Evolutionary conservation across 345 rosid species (phyloP), one percentile per base, ranked within the genome.

Genomic region (Ailanthus altissimus): DNA sequence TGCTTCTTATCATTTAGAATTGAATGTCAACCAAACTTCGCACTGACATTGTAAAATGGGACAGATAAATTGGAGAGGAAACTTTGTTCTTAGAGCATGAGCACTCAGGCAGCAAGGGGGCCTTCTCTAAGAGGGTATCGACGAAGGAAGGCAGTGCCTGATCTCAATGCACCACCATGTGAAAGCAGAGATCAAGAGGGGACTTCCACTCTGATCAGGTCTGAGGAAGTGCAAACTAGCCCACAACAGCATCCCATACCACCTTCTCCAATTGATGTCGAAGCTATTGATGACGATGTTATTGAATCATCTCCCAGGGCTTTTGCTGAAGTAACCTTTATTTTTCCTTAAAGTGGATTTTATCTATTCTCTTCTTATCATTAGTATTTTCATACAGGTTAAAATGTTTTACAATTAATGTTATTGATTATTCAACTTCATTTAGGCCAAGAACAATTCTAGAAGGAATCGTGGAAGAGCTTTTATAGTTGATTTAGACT

Each of bases 201-300:
- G 50, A 83, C 88, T 72, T 92, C 94, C 0, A 81, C 45, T 71
- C 86, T 83, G 43, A 81, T 45, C 49, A 72, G 77, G n/a, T 18
- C 75, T 66, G 74, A 74, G 53, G 76, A 72, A 42, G 71, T 71
- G 49, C 79, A 36, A 56, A 71, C 78, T 57, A 74, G 70, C 67
- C 84, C 81, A 14, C 90, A 76, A 68, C 78, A 78, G 74, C 84
- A 46, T 59, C 47, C 75, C 10, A 67, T 77, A 15, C 83, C 79
- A 14, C 77, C 80, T 75, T 62, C 84, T 50, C 61, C 90, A 10
- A 89, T 91, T 81, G 94, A 87, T 80, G 89, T 89, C 64, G 99
- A 93, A 78, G 92, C 87, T 51, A 59, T 91, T 76, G 97, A 96
- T 78, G 98, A 96, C 64, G 97, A 90, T 68, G 95, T 91, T 79